Evolutionary conservation across 495 filamentous ascomycete genomes (phyloP).

Genomic region (Darksidea phi): DNA sequence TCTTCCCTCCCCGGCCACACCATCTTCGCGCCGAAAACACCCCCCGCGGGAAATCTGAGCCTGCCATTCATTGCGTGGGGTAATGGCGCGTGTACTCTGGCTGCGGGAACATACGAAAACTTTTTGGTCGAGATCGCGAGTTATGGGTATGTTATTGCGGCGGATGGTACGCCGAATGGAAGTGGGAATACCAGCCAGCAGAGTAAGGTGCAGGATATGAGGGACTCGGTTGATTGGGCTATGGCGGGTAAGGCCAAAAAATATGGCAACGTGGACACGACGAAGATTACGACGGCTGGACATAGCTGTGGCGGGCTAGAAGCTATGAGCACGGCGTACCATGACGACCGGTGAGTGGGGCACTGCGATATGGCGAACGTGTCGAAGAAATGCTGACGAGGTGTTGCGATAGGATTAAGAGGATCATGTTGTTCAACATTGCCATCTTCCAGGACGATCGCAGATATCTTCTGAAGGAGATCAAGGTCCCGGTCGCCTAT

Average conservation of each 20-base stretch:
- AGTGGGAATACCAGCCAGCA: neutral
- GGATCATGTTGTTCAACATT: conserved; percentile 29
- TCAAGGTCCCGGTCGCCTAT: conserved; percentile 31
- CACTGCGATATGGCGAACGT: neutral
- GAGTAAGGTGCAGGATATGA: conserved; percentile 23
- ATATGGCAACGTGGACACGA: conserved; percentile 22
- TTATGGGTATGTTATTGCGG: conserved; percentile 25
- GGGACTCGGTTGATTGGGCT: conserved; percentile 17
- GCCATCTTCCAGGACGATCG: conserved; percentile 26
- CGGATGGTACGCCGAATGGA: conserved; percentile 21
- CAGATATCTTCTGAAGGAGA: conserved; percentile 23
- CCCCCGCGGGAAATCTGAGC: conserved; percentile 13
- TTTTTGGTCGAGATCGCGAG: conserved; percentile 21
- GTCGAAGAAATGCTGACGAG: neutral
- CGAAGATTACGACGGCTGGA: conserved; percentile 17
- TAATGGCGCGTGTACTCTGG: conserved; percentile 20
- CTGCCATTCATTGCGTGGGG: conserved; percentile 29
- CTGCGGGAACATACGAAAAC: conserved; percentile 7
- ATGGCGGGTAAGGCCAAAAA: conserved; percentile 19
- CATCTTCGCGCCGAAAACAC: conserved; percentile 14
- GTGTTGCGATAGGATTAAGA: conserved; percentile 12
- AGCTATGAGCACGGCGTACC: conserved; percentile 20
- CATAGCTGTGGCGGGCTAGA: conserved; percentile 25
- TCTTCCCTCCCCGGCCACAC: conserved; percentile 18
- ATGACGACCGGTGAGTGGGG: conserved; percentile 5